phyloP scores from a whole-genome alignment of 352 stramenopile species.

The Pythium angustatum region DNA sequence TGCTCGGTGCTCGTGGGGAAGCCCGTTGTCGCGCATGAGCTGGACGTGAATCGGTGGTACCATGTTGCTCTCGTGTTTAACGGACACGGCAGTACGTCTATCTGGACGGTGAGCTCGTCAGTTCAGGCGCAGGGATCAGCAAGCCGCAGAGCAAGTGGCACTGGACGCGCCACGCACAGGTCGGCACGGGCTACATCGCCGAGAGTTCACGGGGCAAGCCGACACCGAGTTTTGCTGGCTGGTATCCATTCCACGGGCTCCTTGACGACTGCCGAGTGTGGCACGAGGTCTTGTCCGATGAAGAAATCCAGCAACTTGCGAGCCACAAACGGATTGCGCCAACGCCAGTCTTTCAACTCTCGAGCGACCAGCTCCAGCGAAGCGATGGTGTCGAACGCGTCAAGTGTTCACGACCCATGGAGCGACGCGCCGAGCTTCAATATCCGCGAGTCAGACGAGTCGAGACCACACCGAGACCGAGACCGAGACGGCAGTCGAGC shows the following conservation, averaged over 20 bases:
- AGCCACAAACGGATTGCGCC: no score
- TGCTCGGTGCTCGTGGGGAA: constrained; percentile 18
- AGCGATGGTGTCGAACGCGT: not conserved
- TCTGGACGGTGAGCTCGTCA: constrained; percentile 9
- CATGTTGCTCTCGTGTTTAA: constrained; percentile 16
- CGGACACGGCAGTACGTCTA: constrained; percentile 15
- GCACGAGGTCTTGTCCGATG: not conserved
- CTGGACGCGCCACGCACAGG: constrained; percentile 4
- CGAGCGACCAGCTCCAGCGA: not conserved
- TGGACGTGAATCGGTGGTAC: constrained; percentile 15
- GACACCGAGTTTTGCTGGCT: not conserved
- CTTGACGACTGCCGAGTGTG: constrained; percentile 17
- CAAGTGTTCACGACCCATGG: constrained; percentile 8
- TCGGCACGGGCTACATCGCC: constrained; percentile 15
- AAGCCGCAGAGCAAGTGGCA: constrained; percentile 16
- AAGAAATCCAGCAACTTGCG: constrained; percentile 12
- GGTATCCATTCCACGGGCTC: constrained; percentile 20
- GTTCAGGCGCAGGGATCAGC: not conserved
- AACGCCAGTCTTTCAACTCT: constrained; percentile 4
- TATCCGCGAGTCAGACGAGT: not conserved
- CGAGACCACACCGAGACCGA: not conserved
- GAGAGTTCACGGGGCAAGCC: constrained; percentile 11
- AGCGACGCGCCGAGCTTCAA: not conserved
- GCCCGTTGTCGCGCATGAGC: constrained; percentile 1
- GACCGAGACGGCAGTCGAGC: no score